Percentiles rank a stretch among this genome's conserved stretches.
Evolutionary conservation across 2,329 filamentous ascomycete species (phyloP).

Genomic region (Pyrenochaeta sp.): DNA sequence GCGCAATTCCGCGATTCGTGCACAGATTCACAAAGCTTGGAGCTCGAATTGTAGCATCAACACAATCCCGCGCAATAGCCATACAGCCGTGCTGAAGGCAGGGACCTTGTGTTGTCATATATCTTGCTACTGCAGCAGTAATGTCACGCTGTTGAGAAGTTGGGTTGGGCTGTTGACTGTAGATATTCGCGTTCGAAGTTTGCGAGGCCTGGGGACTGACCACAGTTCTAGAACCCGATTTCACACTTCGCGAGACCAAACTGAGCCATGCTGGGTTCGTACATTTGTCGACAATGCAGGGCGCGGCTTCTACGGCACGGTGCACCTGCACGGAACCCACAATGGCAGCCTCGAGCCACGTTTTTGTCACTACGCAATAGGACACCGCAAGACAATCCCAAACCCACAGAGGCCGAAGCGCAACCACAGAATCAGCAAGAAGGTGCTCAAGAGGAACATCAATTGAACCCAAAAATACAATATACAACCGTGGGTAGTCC

Average conservation of each 20-base stretch:
- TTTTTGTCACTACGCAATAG: constrained; percentile 39
- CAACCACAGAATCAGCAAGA: constrained; percentile 10
- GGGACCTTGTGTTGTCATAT: not conserved
- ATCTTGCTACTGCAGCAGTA: not conserved
- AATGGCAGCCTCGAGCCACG: constrained; percentile 44
- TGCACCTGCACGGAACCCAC: constrained; percentile 15
- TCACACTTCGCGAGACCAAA: constrained; percentile 1
- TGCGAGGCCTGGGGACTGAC: no score
- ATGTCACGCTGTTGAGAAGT: not conserved
- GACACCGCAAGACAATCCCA: constrained; percentile 13
- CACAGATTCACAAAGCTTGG: not conserved
- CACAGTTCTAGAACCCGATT: not conserved
- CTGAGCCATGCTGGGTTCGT: constrained; percentile 40
- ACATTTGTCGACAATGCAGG: constrained; percentile 47
- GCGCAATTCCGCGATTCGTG: constrained; percentile 8
- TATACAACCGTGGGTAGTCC: not conserved
- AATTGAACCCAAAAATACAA: constrained; percentile 4
- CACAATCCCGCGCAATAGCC: not conserved
- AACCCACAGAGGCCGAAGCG: constrained; percentile 12
- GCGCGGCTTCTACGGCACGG: constrained; percentile 27
- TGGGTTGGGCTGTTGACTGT: not conserved
- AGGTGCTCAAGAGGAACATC: not conserved
- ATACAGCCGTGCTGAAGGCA: no score
- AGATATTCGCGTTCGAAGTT: no score
- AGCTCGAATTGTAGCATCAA: not conserved